Conservation (phyloP, 2,329 filamentous ascomycete species). For the Fusarium sp. region DNA sequence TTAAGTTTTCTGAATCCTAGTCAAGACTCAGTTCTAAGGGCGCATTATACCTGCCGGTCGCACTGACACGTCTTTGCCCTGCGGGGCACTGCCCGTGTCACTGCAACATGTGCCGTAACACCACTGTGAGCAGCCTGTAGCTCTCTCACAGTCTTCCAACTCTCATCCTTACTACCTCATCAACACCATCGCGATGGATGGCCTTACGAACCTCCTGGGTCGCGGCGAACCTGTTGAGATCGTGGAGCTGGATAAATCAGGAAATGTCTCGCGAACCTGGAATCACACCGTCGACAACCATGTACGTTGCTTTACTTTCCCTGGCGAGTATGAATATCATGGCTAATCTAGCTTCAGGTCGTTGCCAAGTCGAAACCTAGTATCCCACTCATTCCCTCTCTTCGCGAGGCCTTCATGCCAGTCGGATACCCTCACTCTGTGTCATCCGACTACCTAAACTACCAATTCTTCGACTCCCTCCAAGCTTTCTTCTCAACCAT, state of each 20-base stretch:
- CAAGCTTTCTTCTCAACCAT: conserved; percentile 88
- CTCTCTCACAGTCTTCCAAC: background rate
- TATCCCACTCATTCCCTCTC: conserved; percentile 40
- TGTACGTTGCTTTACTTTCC: conserved; percentile 21
- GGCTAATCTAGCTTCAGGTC: conserved; percentile 31
- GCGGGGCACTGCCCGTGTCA: conserved; percentile 11
- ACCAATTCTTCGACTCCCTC: conserved; percentile 75
- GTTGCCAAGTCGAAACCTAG: conserved; percentile 33
- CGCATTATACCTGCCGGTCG: background rate
- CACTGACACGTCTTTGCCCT: background rate
- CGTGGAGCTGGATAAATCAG: conserved; percentile 51
- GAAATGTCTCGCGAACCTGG: conserved; percentile 49
- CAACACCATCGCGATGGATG: conserved; percentile 24
- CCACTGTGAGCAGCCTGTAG: background rate
- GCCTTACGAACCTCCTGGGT: conserved; percentile 37
- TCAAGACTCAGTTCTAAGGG: background rate
- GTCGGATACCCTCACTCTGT: conserved; percentile 90
- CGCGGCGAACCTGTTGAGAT: conserved; percentile 44
- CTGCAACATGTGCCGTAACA: background rate
- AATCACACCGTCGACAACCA: conserved; percentile 41
- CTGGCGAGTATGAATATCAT: background rate
- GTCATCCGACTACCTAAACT: conserved; percentile 83
- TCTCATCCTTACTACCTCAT: background rate
- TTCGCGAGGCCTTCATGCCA: conserved; percentile 74
- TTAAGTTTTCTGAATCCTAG: background rate